Conservation (phyloP, 257 asterid species). For the Penstemon davidsonii region DNA sequence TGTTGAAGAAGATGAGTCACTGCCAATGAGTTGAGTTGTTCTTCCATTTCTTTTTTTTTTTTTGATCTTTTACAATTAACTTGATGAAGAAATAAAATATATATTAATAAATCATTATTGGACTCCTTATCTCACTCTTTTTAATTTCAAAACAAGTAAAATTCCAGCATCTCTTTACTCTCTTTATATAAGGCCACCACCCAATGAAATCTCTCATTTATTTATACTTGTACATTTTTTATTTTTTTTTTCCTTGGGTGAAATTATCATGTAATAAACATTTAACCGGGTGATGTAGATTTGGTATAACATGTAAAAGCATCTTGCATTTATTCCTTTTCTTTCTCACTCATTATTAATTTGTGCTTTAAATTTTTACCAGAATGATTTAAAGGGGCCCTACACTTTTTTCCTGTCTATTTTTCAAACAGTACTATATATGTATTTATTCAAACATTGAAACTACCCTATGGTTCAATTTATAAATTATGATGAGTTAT, state of each 20-base stretch:
- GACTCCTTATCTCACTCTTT: slow-evolving; percentile 29
- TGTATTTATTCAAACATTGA: slow-evolving; percentile 39
- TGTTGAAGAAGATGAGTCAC: slow-evolving; percentile 98
- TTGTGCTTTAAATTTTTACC: slow-evolving; percentile 30
- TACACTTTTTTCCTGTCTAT: slow-evolving; percentile 42
- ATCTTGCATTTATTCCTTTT: background rate
- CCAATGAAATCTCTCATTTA: slow-evolving; percentile 29
- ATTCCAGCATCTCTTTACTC: slow-evolving; percentile 69
- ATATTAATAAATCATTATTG: slow-evolving; percentile 2
- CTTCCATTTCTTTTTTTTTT: slow-evolving; percentile 53
- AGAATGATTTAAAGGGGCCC: slow-evolving; percentile 55
- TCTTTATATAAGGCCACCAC: slow-evolving; percentile 71
- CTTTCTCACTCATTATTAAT: slow-evolving; percentile 29
- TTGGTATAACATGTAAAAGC: too few relatives aligned
- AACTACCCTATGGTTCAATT: slow-evolving; percentile 43
- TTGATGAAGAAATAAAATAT: too few relatives aligned
- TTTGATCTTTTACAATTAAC: too few relatives aligned
- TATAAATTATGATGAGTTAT: slow-evolving; percentile 30
- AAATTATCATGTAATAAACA: too few relatives aligned
- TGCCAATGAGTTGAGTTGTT: slow-evolving; percentile 78
- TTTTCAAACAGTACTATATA: slow-evolving; percentile 27
- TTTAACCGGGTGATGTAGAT: too few relatives aligned
- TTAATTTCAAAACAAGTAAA: slow-evolving; percentile 49
- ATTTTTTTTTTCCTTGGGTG: too few relatives aligned
- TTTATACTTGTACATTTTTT: slow-evolving; percentile 4